Evolutionary conservation across 768 basidiomycete species (phyloP), one percentile per base, ranked within the genome.

Genomic region (Tylopilus intermedius): DNA sequence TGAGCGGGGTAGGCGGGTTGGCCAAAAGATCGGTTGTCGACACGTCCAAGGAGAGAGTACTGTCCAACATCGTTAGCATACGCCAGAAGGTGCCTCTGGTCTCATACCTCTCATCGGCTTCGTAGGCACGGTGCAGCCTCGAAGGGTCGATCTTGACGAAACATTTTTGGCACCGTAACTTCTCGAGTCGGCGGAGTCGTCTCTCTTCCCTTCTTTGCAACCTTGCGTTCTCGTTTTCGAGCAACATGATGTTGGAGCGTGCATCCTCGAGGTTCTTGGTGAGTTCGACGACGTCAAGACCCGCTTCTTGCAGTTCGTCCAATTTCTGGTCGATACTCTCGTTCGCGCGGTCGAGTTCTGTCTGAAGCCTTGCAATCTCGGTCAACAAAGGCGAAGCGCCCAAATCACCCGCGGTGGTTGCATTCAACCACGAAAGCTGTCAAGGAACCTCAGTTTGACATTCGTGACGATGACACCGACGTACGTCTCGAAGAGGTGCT

Each of bases 261-360:
- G 88, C 86, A 58, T 90, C 87, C 53, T 84, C 86, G 3, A 92
- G 78, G 49, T 80, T 83, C 69, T 76, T 77, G 0, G 86, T 83
- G 33, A 90, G 72, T 7, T 79, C 81, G 42, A 92, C 81, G 39
- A 84, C 84, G 27, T 82, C 88, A 13, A 86, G 67, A 5, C 90
- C 90, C 0, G 86, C 84, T 51, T 91, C 84, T 62, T 90, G 88
- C 3, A 94, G 82, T 47, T 85, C 82, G 64, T 91, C 90, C 14
- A 94, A 76, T 66, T 94, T 93, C 62, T 91, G 85, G 59, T 94
- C 93, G 49, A 94, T 88, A 59, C 80, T 86, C 33, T 86, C 83
- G 63, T 94, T 92, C 9, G 90, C 91, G 2, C 65, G 76, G 56
- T 87, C 85, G 26, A 94, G 82, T 58, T 93, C 85, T 15, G 73